phyloP scores from a whole-genome alignment of 1,284 basidiomycete genomes.

The Naganishia sp. region DNA sequence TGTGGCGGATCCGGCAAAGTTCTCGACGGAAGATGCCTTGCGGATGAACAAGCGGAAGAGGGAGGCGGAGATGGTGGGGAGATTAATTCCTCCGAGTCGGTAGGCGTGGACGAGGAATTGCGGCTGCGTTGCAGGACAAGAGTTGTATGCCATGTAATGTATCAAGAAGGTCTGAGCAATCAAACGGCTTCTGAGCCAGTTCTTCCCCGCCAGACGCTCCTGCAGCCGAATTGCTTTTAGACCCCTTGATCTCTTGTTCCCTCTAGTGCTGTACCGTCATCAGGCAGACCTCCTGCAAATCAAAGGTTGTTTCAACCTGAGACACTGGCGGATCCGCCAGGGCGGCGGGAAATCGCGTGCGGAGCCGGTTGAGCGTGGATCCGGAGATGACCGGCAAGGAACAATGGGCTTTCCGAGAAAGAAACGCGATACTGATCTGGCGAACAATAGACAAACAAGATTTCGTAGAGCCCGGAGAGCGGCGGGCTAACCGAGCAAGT shows the following conservation, averaged over 20 bases:
- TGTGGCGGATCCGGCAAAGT: slow-evolving; percentile 56
- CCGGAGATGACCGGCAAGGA: slow-evolving; percentile 9
- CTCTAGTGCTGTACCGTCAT: neutral
- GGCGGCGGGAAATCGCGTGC: neutral
- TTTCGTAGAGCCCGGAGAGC: too few relatives aligned
- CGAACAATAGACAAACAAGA: slow-evolving; percentile 21
- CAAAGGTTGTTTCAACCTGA: slow-evolving; percentile 23
- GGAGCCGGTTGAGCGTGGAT: neutral
- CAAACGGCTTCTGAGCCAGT: neutral
- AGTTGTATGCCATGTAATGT: slow-evolving; percentile 5
- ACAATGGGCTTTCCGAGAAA: slow-evolving; percentile 11
- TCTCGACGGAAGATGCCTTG: slow-evolving; percentile 58
- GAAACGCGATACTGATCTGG: neutral
- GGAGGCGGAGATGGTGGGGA: slow-evolving; percentile 66
- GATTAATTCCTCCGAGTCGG: slow-evolving; percentile 4
- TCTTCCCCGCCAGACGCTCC: too few relatives aligned
- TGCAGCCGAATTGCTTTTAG: too few relatives aligned
- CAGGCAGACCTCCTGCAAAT: neutral
- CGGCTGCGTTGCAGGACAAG: neutral
- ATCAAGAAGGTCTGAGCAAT: neutral
- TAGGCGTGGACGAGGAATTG: neutral
- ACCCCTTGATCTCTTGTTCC: neutral
- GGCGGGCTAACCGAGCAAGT: neutral
- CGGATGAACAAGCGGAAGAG: slow-evolving; percentile 69
- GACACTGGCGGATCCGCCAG: neutral